Evolutionary conservation across 2,329 filamentous ascomycete genomes (phyloP).

Genomic region (Aspergillus bombycis): DNA sequence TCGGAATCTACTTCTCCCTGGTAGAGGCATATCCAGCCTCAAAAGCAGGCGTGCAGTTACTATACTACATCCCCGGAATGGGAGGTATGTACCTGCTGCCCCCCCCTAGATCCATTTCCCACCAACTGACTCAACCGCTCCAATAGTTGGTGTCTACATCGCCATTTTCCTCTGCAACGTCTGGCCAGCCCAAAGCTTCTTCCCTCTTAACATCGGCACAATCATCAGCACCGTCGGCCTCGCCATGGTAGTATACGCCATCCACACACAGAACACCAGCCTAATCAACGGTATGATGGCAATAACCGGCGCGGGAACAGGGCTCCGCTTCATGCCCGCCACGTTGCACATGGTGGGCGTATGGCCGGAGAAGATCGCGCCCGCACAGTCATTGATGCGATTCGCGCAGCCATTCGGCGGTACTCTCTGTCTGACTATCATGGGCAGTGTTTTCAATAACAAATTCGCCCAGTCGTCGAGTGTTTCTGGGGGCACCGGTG

Average conservation of each 20-base stretch:
- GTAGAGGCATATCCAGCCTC: slow-evolving; percentile 58
- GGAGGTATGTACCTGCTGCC: slow-evolving; percentile 47
- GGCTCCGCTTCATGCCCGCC: slow-evolving; percentile 66
- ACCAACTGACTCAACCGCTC: slow-evolving; percentile 1
- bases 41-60: slow-evolving; percentile 59
- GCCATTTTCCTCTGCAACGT: slow-evolving; percentile 64
- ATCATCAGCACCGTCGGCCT: slow-evolving; percentile 62
- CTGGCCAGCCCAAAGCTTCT: slow-evolving; percentile 65
- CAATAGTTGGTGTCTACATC: slow-evolving; percentile 56
- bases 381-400: slow-evolving; percentile 62
- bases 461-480: slow-evolving; percentile 39
- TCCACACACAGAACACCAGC: slow-evolving; percentile 52
- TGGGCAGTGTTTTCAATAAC: slow-evolving; percentile 72
- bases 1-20: slow-evolving; percentile 68
- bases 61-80: slow-evolving; percentile 68
- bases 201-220: slow-evolving; percentile 59
- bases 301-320: slow-evolving; percentile 64
- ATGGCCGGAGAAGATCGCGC: slow-evolving; percentile 61
- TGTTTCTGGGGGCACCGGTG: slow-evolving; percentile 26
- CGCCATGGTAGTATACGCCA: slow-evolving; percentile 60
- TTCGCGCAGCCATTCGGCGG: slow-evolving; percentile 67
- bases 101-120: not conserved
- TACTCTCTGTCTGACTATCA: slow-evolving; percentile 66
- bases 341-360: slow-evolving; percentile 66
- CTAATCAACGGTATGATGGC: slow-evolving; percentile 69